Conservation (phyloP, 768 basidiomycete genomes). For the Clavaria fumosa region DNA sequence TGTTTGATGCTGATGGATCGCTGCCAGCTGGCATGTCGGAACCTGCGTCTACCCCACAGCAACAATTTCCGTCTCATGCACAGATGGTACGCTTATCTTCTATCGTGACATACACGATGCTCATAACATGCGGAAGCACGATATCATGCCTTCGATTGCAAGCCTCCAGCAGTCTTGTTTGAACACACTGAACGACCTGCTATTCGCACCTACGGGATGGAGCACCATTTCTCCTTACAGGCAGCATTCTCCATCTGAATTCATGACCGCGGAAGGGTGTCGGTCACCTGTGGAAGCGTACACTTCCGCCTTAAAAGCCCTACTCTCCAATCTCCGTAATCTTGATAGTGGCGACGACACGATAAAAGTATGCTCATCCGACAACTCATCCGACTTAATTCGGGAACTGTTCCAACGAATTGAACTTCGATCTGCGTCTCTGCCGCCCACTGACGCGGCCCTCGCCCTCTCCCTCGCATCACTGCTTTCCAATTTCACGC, state of each 20-base stretch:
- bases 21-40: neutral
- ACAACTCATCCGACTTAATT: constrained; percentile 36
- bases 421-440: constrained; percentile 27
- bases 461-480: constrained; percentile 57
- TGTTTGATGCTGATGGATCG: neutral
- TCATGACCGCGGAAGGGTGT: constrained; percentile 32
- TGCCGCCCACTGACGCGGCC: constrained; percentile 35
- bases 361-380: constrained; percentile 27
- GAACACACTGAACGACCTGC: constrained; percentile 55
- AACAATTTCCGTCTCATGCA: neutral
- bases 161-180: constrained; percentile 62
- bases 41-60: neutral
- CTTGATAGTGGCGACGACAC: constrained; percentile 29
- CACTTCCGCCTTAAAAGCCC: constrained; percentile 42
- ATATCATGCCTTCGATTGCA: constrained; percentile 56
- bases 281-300: constrained; percentile 21
- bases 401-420: constrained; percentile 44
- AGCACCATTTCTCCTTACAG: constrained; percentile 42
- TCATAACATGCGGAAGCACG: constrained; percentile 25
- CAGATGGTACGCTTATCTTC: neutral
- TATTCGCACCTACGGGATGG: constrained; percentile 37
- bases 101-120: neutral
- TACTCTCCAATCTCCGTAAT: constrained; percentile 46
- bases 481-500: constrained; percentile 51
- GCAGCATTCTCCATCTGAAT: constrained; percentile 44